These are phyloP conservation scores for Dactylis glomerata DNA, from an alignment of 176 grass and related monocot genomes.

Conservation along the genomic window DNA sequence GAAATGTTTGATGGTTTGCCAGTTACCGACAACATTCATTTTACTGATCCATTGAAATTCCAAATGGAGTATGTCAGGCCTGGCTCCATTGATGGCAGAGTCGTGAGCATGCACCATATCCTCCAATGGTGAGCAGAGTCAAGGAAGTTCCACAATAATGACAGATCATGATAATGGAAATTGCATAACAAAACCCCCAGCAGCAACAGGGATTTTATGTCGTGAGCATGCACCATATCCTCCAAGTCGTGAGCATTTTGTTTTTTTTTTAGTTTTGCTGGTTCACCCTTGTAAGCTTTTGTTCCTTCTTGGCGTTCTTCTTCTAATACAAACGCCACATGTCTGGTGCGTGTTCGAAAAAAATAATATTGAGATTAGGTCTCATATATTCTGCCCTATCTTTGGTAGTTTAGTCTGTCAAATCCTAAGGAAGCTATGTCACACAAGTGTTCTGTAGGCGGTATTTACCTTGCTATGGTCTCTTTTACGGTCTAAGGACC, in stretches of 20 bases:
- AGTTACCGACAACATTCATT: background rate
- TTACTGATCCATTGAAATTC: background rate
- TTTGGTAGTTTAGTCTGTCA: background rate
- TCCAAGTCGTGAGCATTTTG: no score
- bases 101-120: background rate
- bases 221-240: no score
- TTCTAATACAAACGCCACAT: background rate
- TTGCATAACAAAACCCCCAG: background rate
- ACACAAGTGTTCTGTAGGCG: background rate
- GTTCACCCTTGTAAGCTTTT: background rate
- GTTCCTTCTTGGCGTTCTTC: background rate
- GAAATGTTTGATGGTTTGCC: background rate
- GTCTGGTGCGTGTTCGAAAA: background rate
- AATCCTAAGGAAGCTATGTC: background rate
- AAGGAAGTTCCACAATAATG: background rate
- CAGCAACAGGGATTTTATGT: background rate
- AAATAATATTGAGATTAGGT: background rate
- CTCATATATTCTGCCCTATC: background rate
- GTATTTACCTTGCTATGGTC: background rate
- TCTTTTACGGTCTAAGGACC: background rate
- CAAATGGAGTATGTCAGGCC: background rate
- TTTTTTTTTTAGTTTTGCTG: background rate
- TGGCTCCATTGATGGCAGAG: background rate
- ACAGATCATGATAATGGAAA: background rate
- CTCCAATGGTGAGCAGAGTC: background rate